Base-by-base conservation (phyloP, 1,284 basidiomycete species). In the Moniliophthora roreri region DNA sequence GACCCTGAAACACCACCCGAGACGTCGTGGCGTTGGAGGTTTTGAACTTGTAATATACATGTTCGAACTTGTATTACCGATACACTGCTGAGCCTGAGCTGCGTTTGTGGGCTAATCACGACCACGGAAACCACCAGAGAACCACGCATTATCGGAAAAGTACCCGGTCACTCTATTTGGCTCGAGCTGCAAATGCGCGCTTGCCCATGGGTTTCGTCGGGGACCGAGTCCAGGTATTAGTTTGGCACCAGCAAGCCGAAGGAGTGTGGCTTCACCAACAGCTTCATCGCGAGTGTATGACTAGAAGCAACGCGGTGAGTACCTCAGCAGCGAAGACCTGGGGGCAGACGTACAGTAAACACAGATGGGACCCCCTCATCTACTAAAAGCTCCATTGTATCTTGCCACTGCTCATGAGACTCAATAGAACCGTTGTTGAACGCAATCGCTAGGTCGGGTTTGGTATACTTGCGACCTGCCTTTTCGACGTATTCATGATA, bases 361-460 rank as follows among this genome's bases (percentile, higher is more conserved):
- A 66, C 51, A 8, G 58, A 58, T 1, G 66, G 63, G 16, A 68
- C 61, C n/a, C 62, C 59, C 10, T 56, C 58, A 20, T 63, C 52
- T 9, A 64, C 58, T 13, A 70, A 57, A 15, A 61, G 10, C n/a
- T 60, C 52, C 41, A 67, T 55, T 0, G 67, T 64, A 11, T 51
- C 42, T 40, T 51, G 48, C 68, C 67, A 70, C 1, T 57, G 52
- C 1, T 51, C 48, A 10, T 9, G 32, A 10, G 58, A 55, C 34
- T 63, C 60, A 0, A 63, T 65, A 10, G 60, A 54, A 1, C 67
- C 66, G 13, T 66, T 66, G 50, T 71, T 67, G 59, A 71, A 70
- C 0, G 66, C 69, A 28, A 69, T 56, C 2, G 66, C 65, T 10
- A 71, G 59, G 44, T 68, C 68, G 1, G 69, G 70, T 18, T 54